Base-by-base conservation (phyloP, 441 rosid species). In the Iberis amara region DNA sequence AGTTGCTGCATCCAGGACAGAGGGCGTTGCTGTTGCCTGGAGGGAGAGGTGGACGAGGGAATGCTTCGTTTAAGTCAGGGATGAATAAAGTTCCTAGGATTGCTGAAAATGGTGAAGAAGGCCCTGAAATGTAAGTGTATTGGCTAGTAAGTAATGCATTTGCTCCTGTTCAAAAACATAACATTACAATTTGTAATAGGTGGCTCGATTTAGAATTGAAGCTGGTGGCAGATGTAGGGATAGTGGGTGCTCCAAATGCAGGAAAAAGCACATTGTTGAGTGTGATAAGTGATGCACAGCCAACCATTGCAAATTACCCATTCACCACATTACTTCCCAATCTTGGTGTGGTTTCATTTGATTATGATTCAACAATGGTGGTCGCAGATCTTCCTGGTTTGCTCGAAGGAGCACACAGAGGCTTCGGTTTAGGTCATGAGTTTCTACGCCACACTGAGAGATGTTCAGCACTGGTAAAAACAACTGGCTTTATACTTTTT, bases 311-410 rank as follows among this genome's bases (percentile, higher is more conserved):
- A 65, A 90, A 83, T 60, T 86, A 83, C 65, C 96, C 98, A 11
- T 90, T 85, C 62, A 90, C 98, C 49, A 90, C 96, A 26, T 75
- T 90, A 57, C 96, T 90, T 62, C 95, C 98, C 50, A 90, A 90
- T 74, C 83, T 85, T 10, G 98, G 92, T 31, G 86, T 90, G 46
- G 92, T 90, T 70, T 86, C 96, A 6, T 83, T 90, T 62, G 86
- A 85, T 69, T 87, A 81, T 52, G 88, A 87, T 61, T 71, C 95
- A 53, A 85, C 98, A 35, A 64, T 90, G 79, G 96, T 87, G 43
- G 98, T 87, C 8, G 96, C 98, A 11, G 98, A 90, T 78, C 79
- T 90, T 35, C 98, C 98, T 46, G 96, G 96, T 73, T 78, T 90
- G 61, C 95, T 87, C 50, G 96, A 85, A 83, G 96, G 98, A 70